Evolutionary conservation across 352 stramenopile species (phyloP).

Genomic region (Peronosclerospora sorghi): DNA sequence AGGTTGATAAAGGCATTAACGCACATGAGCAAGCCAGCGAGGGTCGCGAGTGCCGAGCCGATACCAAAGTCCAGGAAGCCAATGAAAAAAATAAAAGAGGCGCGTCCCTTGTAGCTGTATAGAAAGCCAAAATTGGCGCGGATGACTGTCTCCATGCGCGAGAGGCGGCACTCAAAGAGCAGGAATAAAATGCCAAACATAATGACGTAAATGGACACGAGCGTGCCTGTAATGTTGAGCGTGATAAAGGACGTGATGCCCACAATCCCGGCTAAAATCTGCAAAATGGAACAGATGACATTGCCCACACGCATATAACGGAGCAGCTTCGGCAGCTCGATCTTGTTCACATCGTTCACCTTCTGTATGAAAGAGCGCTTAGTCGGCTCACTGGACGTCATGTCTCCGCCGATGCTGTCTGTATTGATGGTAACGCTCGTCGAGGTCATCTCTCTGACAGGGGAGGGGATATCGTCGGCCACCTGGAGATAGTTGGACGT

Average conservation of each 20-base stretch:
- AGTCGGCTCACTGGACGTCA: conserved; percentile 31
- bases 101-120: conserved; percentile 81
- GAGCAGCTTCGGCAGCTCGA: conserved; percentile 81
- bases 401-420: conserved; percentile 54
- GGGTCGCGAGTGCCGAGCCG: conserved; percentile 59
- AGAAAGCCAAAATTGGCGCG: conserved; percentile 81
- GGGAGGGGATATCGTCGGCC: background rate
- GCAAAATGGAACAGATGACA: conserved; percentile 70
- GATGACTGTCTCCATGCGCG: conserved; percentile 74
- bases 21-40: conserved; percentile 77
- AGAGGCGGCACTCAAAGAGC: conserved; percentile 83
- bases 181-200: conserved; percentile 82
- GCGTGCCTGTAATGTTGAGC: conserved; percentile 82
- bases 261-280: conserved; percentile 72
- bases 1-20: conserved; percentile 82
- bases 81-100: conserved; percentile 85
- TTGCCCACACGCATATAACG: conserved; percentile 82
- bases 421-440: conserved; percentile 71
- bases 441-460: conserved; percentile 31
- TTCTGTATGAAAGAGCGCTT: conserved; percentile 71
- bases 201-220: conserved; percentile 85
- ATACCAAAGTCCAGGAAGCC: conserved; percentile 84
- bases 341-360: conserved; percentile 85
- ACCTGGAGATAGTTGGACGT: no score
- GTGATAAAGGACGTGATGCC: conserved; percentile 83